Base-by-base conservation (phyloP, 2,329 filamentous ascomycete species). In the Penicillium aurantiogriseum region DNA sequence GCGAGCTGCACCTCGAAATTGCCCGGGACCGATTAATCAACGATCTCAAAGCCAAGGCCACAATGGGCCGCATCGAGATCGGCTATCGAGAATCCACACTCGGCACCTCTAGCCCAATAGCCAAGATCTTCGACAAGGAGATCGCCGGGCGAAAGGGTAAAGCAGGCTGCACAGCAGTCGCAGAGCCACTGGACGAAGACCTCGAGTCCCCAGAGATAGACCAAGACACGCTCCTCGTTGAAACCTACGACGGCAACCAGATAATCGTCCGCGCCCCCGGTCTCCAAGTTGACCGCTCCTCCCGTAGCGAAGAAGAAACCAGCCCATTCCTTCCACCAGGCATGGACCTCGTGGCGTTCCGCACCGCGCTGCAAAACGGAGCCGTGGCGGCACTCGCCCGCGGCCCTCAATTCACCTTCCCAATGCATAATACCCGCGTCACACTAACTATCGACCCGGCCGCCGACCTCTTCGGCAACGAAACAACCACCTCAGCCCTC, bases 1-100 rank as follows among this genome's bases (percentile, higher is more conserved):
- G 94, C 8, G 91, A 96, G 68, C 83, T 99, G 29, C 94, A 99
- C 74, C 82, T 99, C 0, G 94, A 99, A 67, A 94, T 99, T 48
- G 92, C 93, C 0, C 81, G 91, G 49, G 91, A 97, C 73, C 85
- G 92, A 43, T 84, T 99, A 10, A 86, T 94, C 63, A 90, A 91
- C 51, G 91, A 96, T 69, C 88, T 97, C 76, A 96, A 94, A 72
- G 91, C 80, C 74, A 96, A 85, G 82, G 92, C 81, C 61, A 87
- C 78, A 19, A 96, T 96, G 80, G 92, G 93, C 13, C 88, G 87
- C 52, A 96, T 99, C 61, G 90, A 96, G 67, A 96, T 99, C 59
- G 92, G 95, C 64, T 99, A 97, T 76, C 88, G 95, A 54, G 94
- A 99, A 76, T 88, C 87, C 47, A 79, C 94, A 10, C 84, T 86